Base-by-base conservation (phyloP, 1,284 basidiomycete species). In the Cutaneotrichosporon daszewskae region DNA sequence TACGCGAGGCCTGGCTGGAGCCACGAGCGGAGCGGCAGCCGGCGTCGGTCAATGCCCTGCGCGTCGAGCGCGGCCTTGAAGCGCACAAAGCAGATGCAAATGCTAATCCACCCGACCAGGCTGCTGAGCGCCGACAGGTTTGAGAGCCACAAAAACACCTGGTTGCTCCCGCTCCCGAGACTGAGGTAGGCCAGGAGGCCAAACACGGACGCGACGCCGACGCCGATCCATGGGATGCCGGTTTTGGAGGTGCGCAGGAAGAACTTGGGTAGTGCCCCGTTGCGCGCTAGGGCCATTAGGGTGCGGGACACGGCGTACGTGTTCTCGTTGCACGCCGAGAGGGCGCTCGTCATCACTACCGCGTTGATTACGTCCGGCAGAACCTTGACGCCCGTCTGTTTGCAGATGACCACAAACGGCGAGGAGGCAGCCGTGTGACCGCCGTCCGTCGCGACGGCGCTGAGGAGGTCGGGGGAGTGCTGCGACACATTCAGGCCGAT, bases 71-170 rank as follows among this genome's bases (percentile, higher is more conserved):
- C 88, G 7, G 72, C 62, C 61, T 84, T 75, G 75, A 90, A 90
- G 26, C 83, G 80, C 38, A 84, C 59, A 60, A 87, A 89, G 5
- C 82, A 85, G 34, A 85, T 47, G 24, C 73, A 74, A 57, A 89
- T 90, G 45, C 80, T 82, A 57, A 85, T 82, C 87, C 87, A 90
- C n/a, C 83, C 85, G 72, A 87, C 75, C 43, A 82, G 64, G 19
- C 79, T 16, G 40, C 44, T n/a, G 47, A 61, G 54, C 18, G 50
- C 41, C 14, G 47, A 49, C 59, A 86, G 81, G 69, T 82, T 84
- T 25, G 79, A 59, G 54, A 88, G 80, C 83, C 84, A 87, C 19
- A 64, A 63, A 65, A 91, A 85, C 31, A 86, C 83, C 29, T 65
- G 73, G 32, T 81, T 80, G 5, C 81, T 74, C 37, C 77, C 78